Evolutionary conservation across 768 basidiomycete species (phyloP), one percentile per base, ranked within the genome.

Genomic region (Phanerochaete sordida): DNA sequence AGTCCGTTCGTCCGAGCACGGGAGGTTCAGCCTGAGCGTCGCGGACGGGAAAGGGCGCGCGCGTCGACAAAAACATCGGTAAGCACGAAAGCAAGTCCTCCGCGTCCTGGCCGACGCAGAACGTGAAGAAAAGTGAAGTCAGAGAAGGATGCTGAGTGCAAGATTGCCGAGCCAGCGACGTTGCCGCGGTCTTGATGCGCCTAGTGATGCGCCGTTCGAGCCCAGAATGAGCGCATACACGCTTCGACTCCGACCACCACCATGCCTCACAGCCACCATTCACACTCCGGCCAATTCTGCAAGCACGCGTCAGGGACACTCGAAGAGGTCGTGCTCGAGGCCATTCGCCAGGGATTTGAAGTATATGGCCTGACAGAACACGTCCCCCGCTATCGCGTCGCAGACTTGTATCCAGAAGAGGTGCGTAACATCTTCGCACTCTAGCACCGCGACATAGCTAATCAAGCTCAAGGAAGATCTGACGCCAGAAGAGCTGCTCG

Each of bases 381-480:
- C 73, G 89, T 89, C 54, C 96, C 97, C 27, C 85, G 96, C 27
- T 96, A 95, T 74, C 81, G 93, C 59, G 59, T 66, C 1, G 72
- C 81, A 33, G 95, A 99, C 70, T 76, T 98, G 28, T 98, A 97
- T 72, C 95, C 96, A 21, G 97, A 98, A 77, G 97, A 99, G 85
- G 95, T 95, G 69, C 66, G 76, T 65, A 39, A 46, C 56, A 53
- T 58, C 46, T 61, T 45, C 65, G 4, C 21, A 39, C n/a, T n/a
- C n/a, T 6, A 23, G 5, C 19, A 39, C 4, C 13, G 55, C 43
- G 53, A 46, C 12, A 2, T 43, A 23, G 26, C 23, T 51, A 63
- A 51, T 47, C 50, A 24, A 33, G 56, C 50, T 51, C 56, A 63
- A 96, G 92, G 75, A 77, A 64, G 82, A 78, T 33, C 61, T 90